A percentile compares a stretch with the other conserved stretches of the same genome.
These are phyloP conservation scores for Barnettozyma wickerhamii DNA, from an alignment of 805 yeast genomes.

Conservation along the genomic window DNA sequence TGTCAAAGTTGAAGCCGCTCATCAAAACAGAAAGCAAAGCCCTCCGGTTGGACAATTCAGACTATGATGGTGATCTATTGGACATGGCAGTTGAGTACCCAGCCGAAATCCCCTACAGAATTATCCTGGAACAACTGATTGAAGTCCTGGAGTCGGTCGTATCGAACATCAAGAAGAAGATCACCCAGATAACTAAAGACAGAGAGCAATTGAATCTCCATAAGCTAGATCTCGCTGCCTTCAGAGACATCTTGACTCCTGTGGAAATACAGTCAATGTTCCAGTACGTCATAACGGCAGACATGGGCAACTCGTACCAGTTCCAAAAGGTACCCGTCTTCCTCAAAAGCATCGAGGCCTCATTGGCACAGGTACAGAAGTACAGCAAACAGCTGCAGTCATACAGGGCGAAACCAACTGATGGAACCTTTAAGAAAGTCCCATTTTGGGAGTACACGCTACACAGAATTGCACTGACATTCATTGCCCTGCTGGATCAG, in stretches of 20 bases:
- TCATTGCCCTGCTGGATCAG: slow-evolving; percentile 36
- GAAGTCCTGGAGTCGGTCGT: slow-evolving; percentile 26
- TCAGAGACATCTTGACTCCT: slow-evolving; percentile 31
- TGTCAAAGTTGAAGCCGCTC: slow-evolving; percentile 5
- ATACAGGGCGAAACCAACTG: slow-evolving; percentile 21
- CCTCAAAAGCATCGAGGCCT: slow-evolving; percentile 21
- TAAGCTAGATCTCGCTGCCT: slow-evolving; percentile 25
- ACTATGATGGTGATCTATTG: slow-evolving; percentile 17
- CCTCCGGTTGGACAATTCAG: slow-evolving; percentile 19
- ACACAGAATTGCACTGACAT: slow-evolving; percentile 41
- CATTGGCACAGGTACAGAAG: slow-evolving; percentile 15
- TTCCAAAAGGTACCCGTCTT: slow-evolving; percentile 27
- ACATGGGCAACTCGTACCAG: slow-evolving; percentile 24
- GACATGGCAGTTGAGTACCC: not conserved
- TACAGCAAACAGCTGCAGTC: slow-evolving; percentile 25
- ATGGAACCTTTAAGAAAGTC: slow-evolving; percentile 25
- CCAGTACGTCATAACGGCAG: slow-evolving; percentile 25
- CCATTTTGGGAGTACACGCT: slow-evolving; percentile 37
- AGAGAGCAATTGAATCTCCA: slow-evolving; percentile 28
- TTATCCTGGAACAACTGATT: slow-evolving; percentile 7
- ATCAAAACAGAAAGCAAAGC: slow-evolving; percentile 7
- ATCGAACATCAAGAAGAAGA: slow-evolving; percentile 26
- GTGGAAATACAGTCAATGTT: slow-evolving; percentile 32
- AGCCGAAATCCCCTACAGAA: not conserved
- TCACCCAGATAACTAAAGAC: slow-evolving; percentile 28